Percentiles rank a stretch among this genome's conserved stretches.
Evolutionary conservation across 306 rosid species (phyloP).

Genomic region (Fagus crenata): DNA sequence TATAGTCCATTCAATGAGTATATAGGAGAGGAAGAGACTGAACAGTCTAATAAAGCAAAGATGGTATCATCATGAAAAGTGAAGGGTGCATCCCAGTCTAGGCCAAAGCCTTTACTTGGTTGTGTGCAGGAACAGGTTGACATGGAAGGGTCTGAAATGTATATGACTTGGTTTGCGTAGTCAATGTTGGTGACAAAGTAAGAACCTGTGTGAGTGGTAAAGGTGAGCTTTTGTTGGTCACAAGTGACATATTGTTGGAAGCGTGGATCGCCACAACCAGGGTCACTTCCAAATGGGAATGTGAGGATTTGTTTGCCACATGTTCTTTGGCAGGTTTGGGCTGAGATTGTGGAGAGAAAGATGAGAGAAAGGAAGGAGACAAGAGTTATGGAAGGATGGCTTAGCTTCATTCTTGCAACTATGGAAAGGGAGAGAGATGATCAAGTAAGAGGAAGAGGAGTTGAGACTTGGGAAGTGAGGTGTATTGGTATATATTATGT

Average conservation of each 20-base stretch:
- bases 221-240: slow-evolving; percentile 48
- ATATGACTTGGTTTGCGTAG: slow-evolving; percentile 52
- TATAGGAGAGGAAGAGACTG: slow-evolving; percentile 54
- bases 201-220: slow-evolving; percentile 76
- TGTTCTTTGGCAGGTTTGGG: slow-evolving; percentile 67
- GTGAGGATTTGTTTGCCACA: slow-evolving; percentile 58
- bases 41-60: slow-evolving; percentile 65
- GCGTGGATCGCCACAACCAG: slow-evolving; percentile 70
- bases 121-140: slow-evolving; percentile 72
- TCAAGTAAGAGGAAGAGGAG: neutral
- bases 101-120: slow-evolving; percentile 70
- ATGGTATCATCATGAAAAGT: slow-evolving; percentile 55
- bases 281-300: slow-evolving; percentile 71
- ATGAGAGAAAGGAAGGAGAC: slow-evolving; percentile 32
- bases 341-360: slow-evolving; percentile 28
- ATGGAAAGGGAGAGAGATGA: neutral
- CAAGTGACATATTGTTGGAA: slow-evolving; percentile 64
- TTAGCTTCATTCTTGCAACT: slow-evolving; percentile 31
- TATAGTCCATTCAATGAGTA: slow-evolving; percentile 32
- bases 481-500: too few species aligned
- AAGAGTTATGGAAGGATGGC: slow-evolving; percentile 16
- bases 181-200: slow-evolving; percentile 68
- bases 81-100: slow-evolving; percentile 75
- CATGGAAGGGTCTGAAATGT: slow-evolving; percentile 81
- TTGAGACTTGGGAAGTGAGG: neutral